Percentiles rank a stretch among this genome's conserved stretches.
These are phyloP conservation scores for Pleomassaria siparia DNA, from an alignment of 2,329 filamentous ascomycete genomes.

Conservation along the genomic window DNA sequence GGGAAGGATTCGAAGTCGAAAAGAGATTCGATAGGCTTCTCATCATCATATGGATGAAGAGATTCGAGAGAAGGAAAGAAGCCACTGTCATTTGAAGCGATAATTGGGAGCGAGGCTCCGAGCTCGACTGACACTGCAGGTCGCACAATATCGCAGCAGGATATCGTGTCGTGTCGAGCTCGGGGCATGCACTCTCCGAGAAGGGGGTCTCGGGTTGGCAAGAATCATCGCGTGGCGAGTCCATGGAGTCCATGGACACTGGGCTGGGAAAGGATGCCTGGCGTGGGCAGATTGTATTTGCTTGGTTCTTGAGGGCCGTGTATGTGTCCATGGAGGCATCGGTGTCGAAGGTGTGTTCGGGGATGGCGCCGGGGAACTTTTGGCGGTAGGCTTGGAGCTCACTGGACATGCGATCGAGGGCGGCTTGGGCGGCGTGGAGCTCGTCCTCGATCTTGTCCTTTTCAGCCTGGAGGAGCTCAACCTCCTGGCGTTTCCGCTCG, in stretches of 20 bases:
- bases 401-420: constrained; percentile 53
- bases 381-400: constrained; percentile 46
- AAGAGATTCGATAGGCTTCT: constrained; percentile 35
- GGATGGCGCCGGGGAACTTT: constrained; percentile 34
- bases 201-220: constrained; percentile 45
- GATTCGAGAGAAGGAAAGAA: constrained; percentile 40
- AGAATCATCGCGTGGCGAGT: constrained; percentile 42
- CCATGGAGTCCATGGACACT: constrained; percentile 42
- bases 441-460: constrained; percentile 66
- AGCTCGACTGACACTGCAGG: constrained; percentile 98
- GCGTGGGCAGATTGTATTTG: constrained; percentile 40
- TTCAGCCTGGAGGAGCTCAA: constrained; percentile 75
- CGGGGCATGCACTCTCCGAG: constrained; percentile 50
- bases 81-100: constrained; percentile 33
- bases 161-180: constrained; percentile 98
- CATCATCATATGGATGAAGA: constrained; percentile 41
- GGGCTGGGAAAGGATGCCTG: constrained; percentile 39
- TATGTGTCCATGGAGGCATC: constrained; percentile 24
- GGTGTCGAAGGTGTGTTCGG: constrained; percentile 23
- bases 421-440: constrained; percentile 58
- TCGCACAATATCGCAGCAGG: constrained; percentile 99
- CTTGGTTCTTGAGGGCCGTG: constrained; percentile 11
- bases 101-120: constrained; percentile 22
- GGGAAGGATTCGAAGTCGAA: constrained; percentile 18
- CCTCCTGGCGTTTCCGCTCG: constrained; percentile 87